These are phyloP conservation scores for Ilex asprella DNA, from an alignment of 257 asterid genomes.

Conservation along the genomic window DNA sequence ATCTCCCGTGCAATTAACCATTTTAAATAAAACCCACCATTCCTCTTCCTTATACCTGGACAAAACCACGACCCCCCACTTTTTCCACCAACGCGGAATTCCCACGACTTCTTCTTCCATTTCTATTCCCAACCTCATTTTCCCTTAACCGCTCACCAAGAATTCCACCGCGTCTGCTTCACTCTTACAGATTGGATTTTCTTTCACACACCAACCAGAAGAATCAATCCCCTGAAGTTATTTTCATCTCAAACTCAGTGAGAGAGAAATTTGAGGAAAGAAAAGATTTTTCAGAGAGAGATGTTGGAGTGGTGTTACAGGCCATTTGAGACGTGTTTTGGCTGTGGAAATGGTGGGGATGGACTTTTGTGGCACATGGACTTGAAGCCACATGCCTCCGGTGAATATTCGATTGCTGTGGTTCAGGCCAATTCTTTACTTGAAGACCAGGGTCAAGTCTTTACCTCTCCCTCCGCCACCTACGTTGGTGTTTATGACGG, in stretches of 20 bases:
- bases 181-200: background rate
- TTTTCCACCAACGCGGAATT: background rate
- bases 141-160: background rate
- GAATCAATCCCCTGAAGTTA: background rate
- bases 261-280: background rate
- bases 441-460: slow-evolving; percentile 40
- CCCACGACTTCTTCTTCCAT: background rate
- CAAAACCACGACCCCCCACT: background rate
- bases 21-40: no score
- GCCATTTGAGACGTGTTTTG: slow-evolving; percentile 22
- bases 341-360: slow-evolving; percentile 19
- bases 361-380: slow-evolving; percentile 34
- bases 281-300: slow-evolving; percentile 3
- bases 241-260: background rate
- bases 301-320: slow-evolving; percentile 24
- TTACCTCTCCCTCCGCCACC: slow-evolving; percentile 32
- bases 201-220: background rate
- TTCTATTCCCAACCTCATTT: background rate
- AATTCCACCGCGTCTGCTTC: no score
- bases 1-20: no score
- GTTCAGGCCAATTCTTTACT: slow-evolving; percentile 38
- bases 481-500: slow-evolving; percentile 45
- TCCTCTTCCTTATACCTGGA: no score
- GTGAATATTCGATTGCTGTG: slow-evolving; percentile 39
- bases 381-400: slow-evolving; percentile 33